These are phyloP conservation scores for Camelina hispida DNA, from an alignment of 345 rosid species.

Conservation along the genomic window DNA sequence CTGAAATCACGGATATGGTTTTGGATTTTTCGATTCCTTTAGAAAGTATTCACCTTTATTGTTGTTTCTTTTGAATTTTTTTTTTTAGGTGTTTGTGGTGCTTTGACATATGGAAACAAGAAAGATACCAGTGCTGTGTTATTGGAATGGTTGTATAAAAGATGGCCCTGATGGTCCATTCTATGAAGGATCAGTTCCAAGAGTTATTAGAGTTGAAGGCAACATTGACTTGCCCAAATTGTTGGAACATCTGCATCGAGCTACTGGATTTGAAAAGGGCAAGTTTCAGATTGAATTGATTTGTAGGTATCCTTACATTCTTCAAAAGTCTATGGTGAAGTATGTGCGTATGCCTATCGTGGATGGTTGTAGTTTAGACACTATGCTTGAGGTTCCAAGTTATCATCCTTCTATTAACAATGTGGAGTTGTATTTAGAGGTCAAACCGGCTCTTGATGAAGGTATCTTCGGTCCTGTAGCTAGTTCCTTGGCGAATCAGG, in stretches of 20 bases:
- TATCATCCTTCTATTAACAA: neutral
- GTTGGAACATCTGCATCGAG: neutral
- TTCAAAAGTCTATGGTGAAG: neutral
- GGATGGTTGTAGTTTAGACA: neutral
- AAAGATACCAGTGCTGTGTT: neutral
- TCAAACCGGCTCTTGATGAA: neutral
- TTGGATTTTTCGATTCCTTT: neutral
- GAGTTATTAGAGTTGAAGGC: neutral
- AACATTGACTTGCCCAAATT: neutral
- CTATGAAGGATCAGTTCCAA: neutral
- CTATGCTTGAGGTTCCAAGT: neutral
- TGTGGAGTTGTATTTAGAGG: constrained; percentile 1
- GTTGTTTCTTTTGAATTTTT: neutral
- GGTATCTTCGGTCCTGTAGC: neutral
- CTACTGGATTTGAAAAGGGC: neutral
- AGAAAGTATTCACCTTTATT: neutral
- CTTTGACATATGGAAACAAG: neutral
- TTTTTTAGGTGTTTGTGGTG: neutral
- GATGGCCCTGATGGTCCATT: neutral
- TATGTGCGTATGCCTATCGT: neutral
- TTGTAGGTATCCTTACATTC: neutral
- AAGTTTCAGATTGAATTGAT: neutral
- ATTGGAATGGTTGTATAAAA: neutral
- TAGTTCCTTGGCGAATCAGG: neutral
- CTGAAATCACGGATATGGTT: neutral